A percentile compares a stretch with the other conserved stretches of the same genome.
Evolutionary conservation across 139 green algal genomes (phyloP).

Genomic region (Chlamydomonas asymmetrica): DNA sequence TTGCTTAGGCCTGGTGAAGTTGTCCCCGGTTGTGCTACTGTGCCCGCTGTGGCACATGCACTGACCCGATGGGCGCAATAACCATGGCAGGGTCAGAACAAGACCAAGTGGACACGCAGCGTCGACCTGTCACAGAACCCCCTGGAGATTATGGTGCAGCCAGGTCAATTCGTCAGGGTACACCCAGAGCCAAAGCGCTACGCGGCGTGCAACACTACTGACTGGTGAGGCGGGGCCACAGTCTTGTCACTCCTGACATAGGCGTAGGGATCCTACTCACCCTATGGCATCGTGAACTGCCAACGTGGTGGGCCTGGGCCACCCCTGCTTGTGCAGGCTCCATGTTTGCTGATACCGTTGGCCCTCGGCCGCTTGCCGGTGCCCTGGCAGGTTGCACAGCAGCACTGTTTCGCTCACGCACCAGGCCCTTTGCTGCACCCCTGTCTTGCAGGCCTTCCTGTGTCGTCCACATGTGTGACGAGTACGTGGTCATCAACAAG

Average conservation of each 20-base stretch:
- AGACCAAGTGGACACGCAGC: constrained; percentile 21
- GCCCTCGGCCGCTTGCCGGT: neutral
- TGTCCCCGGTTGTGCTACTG: too few relatives aligned
- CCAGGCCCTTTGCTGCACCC: too few relatives aligned
- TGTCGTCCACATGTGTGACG: constrained; percentile 8
- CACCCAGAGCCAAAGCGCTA: constrained; percentile 35
- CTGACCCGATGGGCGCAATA: too few relatives aligned
- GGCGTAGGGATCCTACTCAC: neutral
- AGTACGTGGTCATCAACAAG: constrained; percentile 32
- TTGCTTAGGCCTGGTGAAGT: too few relatives aligned
- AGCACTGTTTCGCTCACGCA: neutral
- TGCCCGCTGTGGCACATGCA: too few relatives aligned
- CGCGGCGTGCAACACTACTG: constrained; percentile 17
- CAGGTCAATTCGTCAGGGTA: constrained; percentile 8
- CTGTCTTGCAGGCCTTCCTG: neutral
- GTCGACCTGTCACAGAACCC: neutral
- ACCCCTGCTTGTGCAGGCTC: neutral
- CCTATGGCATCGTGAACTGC: neutral
- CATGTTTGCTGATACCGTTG: neutral
- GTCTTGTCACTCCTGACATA: neutral
- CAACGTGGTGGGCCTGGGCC: neutral
- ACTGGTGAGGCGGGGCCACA: constrained; percentile 2
- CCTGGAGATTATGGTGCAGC: neutral
- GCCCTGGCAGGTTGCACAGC: neutral
- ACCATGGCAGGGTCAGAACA: constrained; percentile 5